A percentile compares a stretch with the other conserved stretches of the same genome.
These are phyloP conservation scores for Apiotrichum akiyoshidainum DNA, from an alignment of 1,284 basidiomycete species.

Conservation along the genomic window DNA sequence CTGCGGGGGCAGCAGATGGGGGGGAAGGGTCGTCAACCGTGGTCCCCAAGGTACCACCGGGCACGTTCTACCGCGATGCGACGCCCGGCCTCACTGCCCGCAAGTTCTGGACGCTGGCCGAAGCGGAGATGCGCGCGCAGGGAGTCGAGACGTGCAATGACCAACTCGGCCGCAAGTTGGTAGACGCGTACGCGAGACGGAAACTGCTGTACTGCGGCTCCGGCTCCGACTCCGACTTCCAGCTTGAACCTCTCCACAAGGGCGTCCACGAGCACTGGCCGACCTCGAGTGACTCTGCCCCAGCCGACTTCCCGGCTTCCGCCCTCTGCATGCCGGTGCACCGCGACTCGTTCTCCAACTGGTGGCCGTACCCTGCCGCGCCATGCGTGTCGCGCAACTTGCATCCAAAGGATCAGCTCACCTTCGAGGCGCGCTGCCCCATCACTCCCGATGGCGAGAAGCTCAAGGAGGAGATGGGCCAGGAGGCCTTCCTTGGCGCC, in stretches of 20 bases:
- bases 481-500: conserved; percentile 38
- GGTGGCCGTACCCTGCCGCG: conserved; percentile 45
- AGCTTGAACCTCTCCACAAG: too few relatives aligned
- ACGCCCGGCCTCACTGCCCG: conserved; percentile 35
- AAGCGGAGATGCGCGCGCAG: conserved; percentile 33
- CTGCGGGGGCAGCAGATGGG: too few relatives aligned
- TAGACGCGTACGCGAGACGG: conserved; percentile 29
- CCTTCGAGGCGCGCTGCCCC: conserved; percentile 24
- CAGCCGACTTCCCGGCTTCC: neutral
- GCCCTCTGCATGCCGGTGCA: conserved; percentile 32
- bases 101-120: conserved; percentile 37
- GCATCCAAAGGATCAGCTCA: conserved; percentile 13
- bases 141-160: conserved; percentile 38
- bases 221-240: neutral
- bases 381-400: conserved; percentile 38
- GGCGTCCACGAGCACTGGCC: too few relatives aligned
- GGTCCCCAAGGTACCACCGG: conserved; percentile 11
- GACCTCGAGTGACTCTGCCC: too few relatives aligned
- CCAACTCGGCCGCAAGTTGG: conserved; percentile 30
- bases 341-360: conserved; percentile 25
- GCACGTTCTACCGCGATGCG: conserved; percentile 37
- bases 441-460: conserved; percentile 26
- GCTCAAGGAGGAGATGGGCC: conserved; percentile 31
- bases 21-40: too few relatives aligned
- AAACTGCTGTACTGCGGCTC: conserved; percentile 26